Evolutionary conservation across 2,329 filamentous ascomycete genomes (phyloP).

Genomic region (Rhynchosporium secalis): DNA sequence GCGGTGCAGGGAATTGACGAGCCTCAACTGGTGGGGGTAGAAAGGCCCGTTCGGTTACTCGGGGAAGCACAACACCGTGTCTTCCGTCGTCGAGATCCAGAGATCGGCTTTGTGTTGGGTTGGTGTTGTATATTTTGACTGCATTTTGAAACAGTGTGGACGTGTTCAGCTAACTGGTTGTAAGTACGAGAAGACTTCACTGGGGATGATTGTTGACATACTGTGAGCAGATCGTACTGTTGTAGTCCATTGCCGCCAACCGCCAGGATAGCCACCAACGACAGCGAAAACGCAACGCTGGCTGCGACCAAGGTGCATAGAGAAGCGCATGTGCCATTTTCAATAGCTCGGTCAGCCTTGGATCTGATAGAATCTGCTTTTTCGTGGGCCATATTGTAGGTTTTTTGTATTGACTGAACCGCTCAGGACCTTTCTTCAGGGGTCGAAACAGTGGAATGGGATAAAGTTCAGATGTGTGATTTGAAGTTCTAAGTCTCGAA

Average conservation of each 20-base stretch:
- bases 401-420: not conserved
- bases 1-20: constrained; percentile 7
- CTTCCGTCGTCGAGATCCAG: not conserved
- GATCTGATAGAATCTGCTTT: not conserved
- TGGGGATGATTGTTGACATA: constrained; percentile 7
- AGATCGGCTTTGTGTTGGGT: constrained; percentile 9
- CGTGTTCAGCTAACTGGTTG: constrained; percentile 23
- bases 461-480: not conserved
- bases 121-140: constrained; percentile 22
- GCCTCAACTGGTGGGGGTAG: not conserved
- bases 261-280: constrained; percentile 20
- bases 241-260: constrained; percentile 15
- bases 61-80: not conserved
- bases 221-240: constrained; percentile 19
- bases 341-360: not conserved
- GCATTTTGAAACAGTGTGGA: constrained; percentile 27
- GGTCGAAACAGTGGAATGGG: not conserved
- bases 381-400: not conserved
- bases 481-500: no score
- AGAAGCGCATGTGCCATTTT: constrained; percentile 13
- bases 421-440: not conserved
- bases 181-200: not conserved
- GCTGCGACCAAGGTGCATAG: constrained; percentile 18
- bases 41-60: not conserved
- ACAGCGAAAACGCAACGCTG: constrained; percentile 24